Percentiles rank a stretch among this genome's conserved stretches.
phyloP scores from a whole-genome alignment of 768 basidiomycete species.

The Rhodotorula kratochvilovae region DNA sequence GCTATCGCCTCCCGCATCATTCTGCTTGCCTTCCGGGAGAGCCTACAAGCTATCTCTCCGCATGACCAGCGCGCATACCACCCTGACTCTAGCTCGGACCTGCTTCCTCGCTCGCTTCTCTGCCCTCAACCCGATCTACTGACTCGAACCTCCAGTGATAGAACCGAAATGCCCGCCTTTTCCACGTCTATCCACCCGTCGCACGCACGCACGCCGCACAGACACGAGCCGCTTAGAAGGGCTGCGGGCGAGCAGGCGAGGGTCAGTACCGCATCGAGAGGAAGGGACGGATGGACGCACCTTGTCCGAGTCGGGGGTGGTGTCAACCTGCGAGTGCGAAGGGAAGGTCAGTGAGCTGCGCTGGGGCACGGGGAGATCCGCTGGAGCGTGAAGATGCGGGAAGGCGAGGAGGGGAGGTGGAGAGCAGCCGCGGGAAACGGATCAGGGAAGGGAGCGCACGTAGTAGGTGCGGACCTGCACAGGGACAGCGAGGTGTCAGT shows the following conservation, averaged over 20 bases:
- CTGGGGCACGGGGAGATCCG: not conserved
- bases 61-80: no score
- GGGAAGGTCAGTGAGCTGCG: not conserved
- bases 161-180: not conserved
- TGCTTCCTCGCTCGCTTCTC: no score
- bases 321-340: constrained; percentile 2
- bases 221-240: not conserved
- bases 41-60: no score
- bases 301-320: constrained; percentile 26
- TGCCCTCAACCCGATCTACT: no score
- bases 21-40: no score
- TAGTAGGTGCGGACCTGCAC: not conserved
- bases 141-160: no score
- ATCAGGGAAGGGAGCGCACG: no score
- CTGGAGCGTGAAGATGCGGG: no score
- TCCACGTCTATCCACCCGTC: not conserved
- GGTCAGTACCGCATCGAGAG: not conserved
- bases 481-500: not conserved
- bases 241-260: not conserved
- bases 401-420: not conserved
- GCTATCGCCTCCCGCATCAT: no score
- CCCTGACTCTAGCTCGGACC: no score
- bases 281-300: not conserved
- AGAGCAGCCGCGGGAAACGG: no score
- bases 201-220: not conserved